Percentiles rank a stretch among this genome's conserved stretches.
phyloP scores from a whole-genome alignment of 2,329 filamentous ascomycete genomes.

The Microdochium bolleyi region DNA sequence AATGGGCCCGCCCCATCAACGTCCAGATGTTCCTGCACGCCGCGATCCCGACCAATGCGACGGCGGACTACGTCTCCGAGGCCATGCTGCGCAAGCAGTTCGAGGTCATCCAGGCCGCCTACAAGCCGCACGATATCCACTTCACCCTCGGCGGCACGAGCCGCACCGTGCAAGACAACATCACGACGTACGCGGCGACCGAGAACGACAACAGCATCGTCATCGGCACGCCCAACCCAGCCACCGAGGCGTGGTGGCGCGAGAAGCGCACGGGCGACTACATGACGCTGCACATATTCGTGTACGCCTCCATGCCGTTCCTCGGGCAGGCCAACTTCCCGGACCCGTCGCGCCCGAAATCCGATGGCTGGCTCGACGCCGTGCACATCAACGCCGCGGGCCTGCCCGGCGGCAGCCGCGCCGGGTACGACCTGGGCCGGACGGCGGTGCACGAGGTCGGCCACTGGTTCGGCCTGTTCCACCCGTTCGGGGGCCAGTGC shows the following conservation, averaged over 20 bases:
- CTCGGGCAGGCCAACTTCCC: constrained; percentile 3
- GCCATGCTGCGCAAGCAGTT: constrained; percentile 1
- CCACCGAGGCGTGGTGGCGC: neutral
- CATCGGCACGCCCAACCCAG: neutral
- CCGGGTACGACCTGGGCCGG: constrained; percentile 16
- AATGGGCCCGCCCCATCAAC: neutral
- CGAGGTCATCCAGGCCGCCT: neutral
- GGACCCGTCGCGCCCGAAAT: constrained; percentile 14
- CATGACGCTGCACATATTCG: constrained; percentile 3
- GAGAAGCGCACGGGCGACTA: constrained; percentile 1
- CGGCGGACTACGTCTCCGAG: neutral
- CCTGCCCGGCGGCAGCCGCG: constrained; percentile 6
- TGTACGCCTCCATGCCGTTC: constrained; percentile 6
- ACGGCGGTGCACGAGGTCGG: constrained; percentile 24
- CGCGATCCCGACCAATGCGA: neutral
- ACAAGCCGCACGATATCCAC: constrained; percentile 1
- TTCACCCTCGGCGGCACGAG: constrained; percentile 1
- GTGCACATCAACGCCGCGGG: constrained; percentile 8
- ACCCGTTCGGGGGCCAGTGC: constrained; percentile 18
- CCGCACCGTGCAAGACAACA: neutral
- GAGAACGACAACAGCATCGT: neutral
- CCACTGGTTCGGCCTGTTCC: constrained; percentile 27
- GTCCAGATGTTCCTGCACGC: constrained; percentile 1
- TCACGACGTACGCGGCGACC: neutral
- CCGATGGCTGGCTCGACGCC: constrained; percentile 6